Conservation (phyloP, 2,329 filamentous ascomycete species). For the Tolypocladium pustulatum region DNA sequence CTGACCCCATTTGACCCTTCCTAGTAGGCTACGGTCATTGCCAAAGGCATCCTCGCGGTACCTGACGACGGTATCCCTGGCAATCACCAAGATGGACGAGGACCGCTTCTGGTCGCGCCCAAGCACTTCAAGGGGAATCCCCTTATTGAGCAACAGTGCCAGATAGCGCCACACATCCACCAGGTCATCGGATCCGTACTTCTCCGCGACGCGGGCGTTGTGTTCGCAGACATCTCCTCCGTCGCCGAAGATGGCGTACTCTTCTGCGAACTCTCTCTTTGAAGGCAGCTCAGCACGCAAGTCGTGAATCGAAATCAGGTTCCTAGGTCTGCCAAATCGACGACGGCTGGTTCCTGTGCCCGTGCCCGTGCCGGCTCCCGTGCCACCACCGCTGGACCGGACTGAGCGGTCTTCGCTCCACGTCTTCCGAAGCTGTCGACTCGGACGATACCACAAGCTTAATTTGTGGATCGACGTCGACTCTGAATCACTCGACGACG, state of each 20-base stretch:
- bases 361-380: conserved; percentile 35
- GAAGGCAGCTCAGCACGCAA: conserved; percentile 64
- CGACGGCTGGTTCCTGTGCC: conserved; percentile 42
- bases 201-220: conserved; percentile 69
- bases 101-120: conserved; percentile 42
- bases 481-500: conserved; percentile 49
- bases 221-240: conserved; percentile 72
- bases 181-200: conserved; percentile 59
- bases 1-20: conserved; percentile 57
- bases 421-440: conserved; percentile 39
- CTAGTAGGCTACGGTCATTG: conserved; percentile 29
- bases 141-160: conserved; percentile 64
- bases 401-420: conserved; percentile 47
- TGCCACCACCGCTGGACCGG: conserved; percentile 51
- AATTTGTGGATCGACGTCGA: conserved; percentile 52
- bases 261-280: conserved; percentile 62
- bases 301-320: conserved; percentile 64
- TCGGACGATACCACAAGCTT: conserved; percentile 45
- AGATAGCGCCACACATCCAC: conserved; percentile 78
- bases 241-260: conserved; percentile 78
- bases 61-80: conserved; percentile 45
- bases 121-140: conserved; percentile 60
- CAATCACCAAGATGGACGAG: conserved; percentile 59
- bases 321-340: conserved; percentile 43
- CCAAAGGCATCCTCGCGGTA: conserved; percentile 9